Percentiles rank a stretch among this genome's conserved stretches.
Conservation (phyloP, 257 asterid species). For the Scutellaria minor region DNA sequence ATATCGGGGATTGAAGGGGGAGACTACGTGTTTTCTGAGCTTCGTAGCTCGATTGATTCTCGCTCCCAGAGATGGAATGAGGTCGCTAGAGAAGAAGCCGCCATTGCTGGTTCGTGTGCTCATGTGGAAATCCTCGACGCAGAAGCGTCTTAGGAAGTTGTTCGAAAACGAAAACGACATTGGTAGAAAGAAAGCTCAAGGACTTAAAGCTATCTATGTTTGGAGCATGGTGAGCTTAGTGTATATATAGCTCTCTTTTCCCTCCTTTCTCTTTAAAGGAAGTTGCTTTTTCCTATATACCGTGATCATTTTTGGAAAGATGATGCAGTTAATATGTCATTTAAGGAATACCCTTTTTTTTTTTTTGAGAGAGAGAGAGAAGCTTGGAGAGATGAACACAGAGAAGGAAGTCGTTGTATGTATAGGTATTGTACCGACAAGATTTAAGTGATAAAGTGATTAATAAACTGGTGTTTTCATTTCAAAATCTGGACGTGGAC, state of each 20-base stretch:
- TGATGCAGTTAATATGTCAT: constrained; percentile 43
- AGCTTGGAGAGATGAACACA: neutral
- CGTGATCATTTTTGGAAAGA: constrained; percentile 43
- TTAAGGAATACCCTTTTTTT: neutral
- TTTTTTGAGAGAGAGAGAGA: constrained; percentile 10
- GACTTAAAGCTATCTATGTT: constrained; percentile 10
- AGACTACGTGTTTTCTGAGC: constrained; percentile 58
- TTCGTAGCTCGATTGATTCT: constrained; percentile 61
- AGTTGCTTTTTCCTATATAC: constrained; percentile 44
- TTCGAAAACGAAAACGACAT: constrained; percentile 59
- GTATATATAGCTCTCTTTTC: constrained; percentile 48
- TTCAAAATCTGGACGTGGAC: constrained; percentile 42
- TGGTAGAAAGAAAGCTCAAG: neutral
- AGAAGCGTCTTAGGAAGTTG: constrained; percentile 65
- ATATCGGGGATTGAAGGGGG: constrained; percentile 61
- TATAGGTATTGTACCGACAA: constrained; percentile 40
- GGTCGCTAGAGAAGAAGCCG: constrained; percentile 73
- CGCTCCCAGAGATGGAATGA: constrained; percentile 91
- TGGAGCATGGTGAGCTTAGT: neutral
- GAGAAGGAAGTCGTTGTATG: neutral
- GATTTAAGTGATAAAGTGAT: constrained; percentile 41
- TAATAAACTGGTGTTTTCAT: constrained; percentile 29
- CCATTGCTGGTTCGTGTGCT: constrained; percentile 41
- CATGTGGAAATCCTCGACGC: constrained; percentile 58
- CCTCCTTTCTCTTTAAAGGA: constrained; percentile 36